Evolutionary conservation across 129 eudicot species (phyloP).

Genomic region (Smallanthus sonchifolius): DNA sequence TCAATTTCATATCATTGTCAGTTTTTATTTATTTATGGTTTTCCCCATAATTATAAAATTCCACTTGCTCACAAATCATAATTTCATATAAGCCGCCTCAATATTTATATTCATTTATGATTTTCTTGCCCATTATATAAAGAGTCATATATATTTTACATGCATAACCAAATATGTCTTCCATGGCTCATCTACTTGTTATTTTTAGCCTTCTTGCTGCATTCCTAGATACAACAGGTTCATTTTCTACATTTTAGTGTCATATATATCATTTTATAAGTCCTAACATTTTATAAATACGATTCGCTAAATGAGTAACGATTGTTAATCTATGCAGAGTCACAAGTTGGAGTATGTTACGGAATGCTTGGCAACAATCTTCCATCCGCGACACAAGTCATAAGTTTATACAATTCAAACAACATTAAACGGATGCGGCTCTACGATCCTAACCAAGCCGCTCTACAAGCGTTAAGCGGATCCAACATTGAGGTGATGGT

Average conservation of each 20-base stretch:
- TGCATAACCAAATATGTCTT: slow-evolving; percentile 25
- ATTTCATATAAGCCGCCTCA: slow-evolving; percentile 5
- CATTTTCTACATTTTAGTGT: neutral
- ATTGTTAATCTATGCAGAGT: slow-evolving; percentile 1
- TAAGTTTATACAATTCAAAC: slow-evolving; percentile 18
- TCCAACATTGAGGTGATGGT: slow-evolving; percentile 34
- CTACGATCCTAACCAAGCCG: slow-evolving; percentile 42
- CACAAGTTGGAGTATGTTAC: slow-evolving; percentile 38
- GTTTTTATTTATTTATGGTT: neutral
- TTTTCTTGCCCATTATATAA: slow-evolving; percentile 18
- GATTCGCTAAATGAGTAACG: neutral
- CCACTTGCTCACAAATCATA: neutral
- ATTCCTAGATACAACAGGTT: slow-evolving; percentile 24
- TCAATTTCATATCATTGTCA: neutral
- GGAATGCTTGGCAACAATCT: slow-evolving; percentile 43
- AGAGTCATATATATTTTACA: slow-evolving; percentile 3
- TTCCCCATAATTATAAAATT: neutral
- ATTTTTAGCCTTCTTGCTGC: slow-evolving; percentile 18
- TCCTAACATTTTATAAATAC: too few species aligned
- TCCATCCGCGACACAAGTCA: slow-evolving; percentile 29
- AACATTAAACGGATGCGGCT: slow-evolving; percentile 36
- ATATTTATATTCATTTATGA: neutral
- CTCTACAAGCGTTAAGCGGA: slow-evolving; percentile 32
- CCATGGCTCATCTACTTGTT: slow-evolving; percentile 22
- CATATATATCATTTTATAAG: neutral